These are phyloP conservation scores for Lentinula aciculospora DNA, from an alignment of 768 basidiomycete genomes.

Conservation along the genomic window DNA sequence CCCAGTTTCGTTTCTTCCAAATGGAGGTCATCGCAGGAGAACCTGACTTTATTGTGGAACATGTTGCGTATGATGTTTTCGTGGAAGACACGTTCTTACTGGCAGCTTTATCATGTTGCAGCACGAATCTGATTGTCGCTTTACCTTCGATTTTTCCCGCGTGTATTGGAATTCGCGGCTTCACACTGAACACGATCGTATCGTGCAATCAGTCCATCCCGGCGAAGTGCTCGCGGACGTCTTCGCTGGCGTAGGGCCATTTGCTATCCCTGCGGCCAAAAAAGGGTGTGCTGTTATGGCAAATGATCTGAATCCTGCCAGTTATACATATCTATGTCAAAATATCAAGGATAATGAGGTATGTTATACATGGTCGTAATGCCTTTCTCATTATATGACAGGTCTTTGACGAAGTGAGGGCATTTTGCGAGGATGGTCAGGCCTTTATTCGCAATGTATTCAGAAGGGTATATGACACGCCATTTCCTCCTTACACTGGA, in stretches of 20 bases:
- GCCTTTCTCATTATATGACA: slow-evolving; percentile 18
- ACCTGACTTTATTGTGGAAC: slow-evolving; percentile 77
- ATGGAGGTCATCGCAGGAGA: slow-evolving; percentile 98
- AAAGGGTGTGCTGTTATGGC: slow-evolving; percentile 87
- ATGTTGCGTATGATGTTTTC: slow-evolving; percentile 45
- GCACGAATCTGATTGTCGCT: slow-evolving; percentile 82
- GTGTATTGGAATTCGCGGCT: slow-evolving; percentile 99
- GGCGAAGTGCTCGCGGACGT: slow-evolving; percentile 87
- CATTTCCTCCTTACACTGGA: slow-evolving; percentile 57
- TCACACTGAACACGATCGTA: slow-evolving; percentile 83
- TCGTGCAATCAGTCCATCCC: slow-evolving; percentile 68
- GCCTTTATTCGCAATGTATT: slow-evolving; percentile 71
- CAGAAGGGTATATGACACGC: slow-evolving; percentile 47
- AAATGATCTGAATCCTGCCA: slow-evolving; percentile 92
- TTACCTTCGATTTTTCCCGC: slow-evolving; percentile 89
- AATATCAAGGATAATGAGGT: slow-evolving; percentile 82
- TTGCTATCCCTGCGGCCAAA: slow-evolving; percentile 88
- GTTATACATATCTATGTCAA: slow-evolving; percentile 65
- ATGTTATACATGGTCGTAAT: slow-evolving; percentile 17
- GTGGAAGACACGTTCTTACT: not conserved
- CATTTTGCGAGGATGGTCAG: slow-evolving; percentile 80
- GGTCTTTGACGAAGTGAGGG: slow-evolving; percentile 67
- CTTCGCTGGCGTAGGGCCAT: slow-evolving; percentile 97
- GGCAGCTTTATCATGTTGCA: slow-evolving; percentile 21
- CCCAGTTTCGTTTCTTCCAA: slow-evolving; percentile 84